Percentiles rank a stretch among this genome's conserved stretches.
Evolutionary conservation across 139 green algal species (phyloP).

Genomic region (Auxenochlorella protothecoides): DNA sequence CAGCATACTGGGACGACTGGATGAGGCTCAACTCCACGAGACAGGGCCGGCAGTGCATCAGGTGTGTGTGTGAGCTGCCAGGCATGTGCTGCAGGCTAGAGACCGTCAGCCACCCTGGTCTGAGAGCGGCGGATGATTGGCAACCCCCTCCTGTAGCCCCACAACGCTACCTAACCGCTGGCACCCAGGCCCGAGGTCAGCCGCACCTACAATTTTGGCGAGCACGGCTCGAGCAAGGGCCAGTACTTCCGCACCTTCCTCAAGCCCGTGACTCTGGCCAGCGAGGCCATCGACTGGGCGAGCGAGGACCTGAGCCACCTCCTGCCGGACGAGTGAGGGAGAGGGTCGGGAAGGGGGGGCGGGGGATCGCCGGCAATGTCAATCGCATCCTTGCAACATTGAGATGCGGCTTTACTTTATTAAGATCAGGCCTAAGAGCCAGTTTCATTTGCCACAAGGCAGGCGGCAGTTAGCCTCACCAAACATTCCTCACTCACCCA

Average conservation of each 20-base stretch:
- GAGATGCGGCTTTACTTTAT: no score
- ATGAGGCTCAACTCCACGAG: slow-evolving; percentile 24
- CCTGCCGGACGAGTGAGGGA: neutral
- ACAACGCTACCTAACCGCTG: no score
- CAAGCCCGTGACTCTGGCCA: slow-evolving; percentile 29
- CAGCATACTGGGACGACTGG: slow-evolving; percentile 46
- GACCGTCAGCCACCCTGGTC: no score
- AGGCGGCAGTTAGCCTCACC: no score
- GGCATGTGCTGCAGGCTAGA: no score
- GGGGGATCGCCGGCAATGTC: no score
- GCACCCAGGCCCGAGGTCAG: slow-evolving; percentile 19
- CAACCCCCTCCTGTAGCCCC: no score
- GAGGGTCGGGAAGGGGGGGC: no score
- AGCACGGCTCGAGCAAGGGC: slow-evolving; percentile 25
- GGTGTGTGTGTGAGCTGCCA: neutral
- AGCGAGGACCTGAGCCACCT: slow-evolving; percentile 23
- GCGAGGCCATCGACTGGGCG: slow-evolving; percentile 21
- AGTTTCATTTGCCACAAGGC: neutral
- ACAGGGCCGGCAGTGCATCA: slow-evolving; percentile 36
- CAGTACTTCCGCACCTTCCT: slow-evolving; percentile 32
- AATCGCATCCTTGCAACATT: no score
- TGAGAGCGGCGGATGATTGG: no score
- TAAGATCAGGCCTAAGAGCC: no score
- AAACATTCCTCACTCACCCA: neutral
- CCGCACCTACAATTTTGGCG: slow-evolving; percentile 48